phyloP scores from a whole-genome alignment of 305 asterid species.

The Fraxinus velutina region DNA sequence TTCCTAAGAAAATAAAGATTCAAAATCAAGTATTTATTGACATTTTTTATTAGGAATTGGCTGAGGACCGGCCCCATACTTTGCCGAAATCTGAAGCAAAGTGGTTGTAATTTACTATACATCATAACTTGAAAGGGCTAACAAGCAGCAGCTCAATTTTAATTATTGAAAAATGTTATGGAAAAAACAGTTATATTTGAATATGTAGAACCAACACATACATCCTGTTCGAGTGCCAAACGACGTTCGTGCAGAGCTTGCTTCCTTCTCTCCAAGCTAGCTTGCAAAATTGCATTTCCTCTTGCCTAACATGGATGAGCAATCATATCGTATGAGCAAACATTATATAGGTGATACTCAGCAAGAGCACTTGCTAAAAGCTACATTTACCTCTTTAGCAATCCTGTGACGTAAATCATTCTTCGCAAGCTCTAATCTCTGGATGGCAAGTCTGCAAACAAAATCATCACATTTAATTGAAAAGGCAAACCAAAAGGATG shows the following conservation, averaged over 20 bases:
- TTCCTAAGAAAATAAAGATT: neutral
- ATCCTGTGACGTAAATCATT: constrained; percentile 89
- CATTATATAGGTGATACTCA: neutral
- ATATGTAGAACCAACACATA: constrained; percentile 30
- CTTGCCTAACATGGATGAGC: constrained; percentile 60
- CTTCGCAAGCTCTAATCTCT: constrained; percentile 83
- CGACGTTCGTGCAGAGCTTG: constrained; percentile 99
- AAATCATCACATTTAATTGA: constrained; percentile 22
- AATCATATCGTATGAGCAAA: constrained; percentile 24
- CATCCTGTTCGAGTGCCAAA: constrained; percentile 98
- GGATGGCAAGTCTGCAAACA: constrained; percentile 82
- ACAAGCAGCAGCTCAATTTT: constrained; percentile 16
- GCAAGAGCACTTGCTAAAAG: constrained; percentile 13
- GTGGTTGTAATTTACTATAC: constrained; percentile 6
- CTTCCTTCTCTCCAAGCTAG: constrained; percentile 97
- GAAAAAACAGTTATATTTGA: neutral
- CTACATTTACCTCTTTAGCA: constrained; percentile 75
- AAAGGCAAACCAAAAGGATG: constrained; percentile 15
- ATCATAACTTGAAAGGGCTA: neutral
- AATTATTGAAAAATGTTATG: neutral
- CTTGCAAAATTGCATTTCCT: constrained; percentile 95
- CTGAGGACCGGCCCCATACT: neutral
- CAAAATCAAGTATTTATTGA: neutral
- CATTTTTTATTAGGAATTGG: neutral
- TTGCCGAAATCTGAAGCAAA: constrained; percentile 14